These are phyloP conservation scores for Auxenochlorella pyrenoidosa DNA, from an alignment of 139 green algal genomes.

Conservation along the genomic window DNA sequence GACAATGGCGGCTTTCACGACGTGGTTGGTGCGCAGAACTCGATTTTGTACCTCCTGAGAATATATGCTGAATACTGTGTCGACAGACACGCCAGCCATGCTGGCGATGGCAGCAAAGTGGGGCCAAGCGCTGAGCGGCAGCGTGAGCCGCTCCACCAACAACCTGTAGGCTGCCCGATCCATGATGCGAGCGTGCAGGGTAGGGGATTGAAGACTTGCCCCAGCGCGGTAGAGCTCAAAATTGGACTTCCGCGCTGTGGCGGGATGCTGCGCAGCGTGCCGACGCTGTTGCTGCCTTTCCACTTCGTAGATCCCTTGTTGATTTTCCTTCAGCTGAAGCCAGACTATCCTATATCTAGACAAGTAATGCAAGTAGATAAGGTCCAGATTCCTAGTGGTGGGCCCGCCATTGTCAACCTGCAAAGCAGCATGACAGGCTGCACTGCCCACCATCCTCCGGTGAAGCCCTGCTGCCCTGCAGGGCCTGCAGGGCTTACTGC, in stretches of 20 bases:
- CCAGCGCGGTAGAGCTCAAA: background rate
- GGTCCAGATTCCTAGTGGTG: no score
- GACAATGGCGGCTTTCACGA: conserved; percentile 53
- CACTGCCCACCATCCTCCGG: no score
- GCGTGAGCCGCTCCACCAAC: background rate
- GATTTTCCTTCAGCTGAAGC: no score
- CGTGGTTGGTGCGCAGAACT: conserved; percentile 68
- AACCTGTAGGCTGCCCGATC: background rate
- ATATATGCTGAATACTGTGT: conserved; percentile 76
- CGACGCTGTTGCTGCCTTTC: no score
- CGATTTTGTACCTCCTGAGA: conserved; percentile 71
- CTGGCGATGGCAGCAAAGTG: conserved; percentile 33
- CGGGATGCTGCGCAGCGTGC: background rate
- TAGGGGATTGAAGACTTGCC: no score
- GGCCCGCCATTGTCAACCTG: no score
- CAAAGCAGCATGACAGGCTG: no score
- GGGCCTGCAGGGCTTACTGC: no score
- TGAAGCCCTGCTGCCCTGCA: no score
- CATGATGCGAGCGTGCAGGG: background rate
- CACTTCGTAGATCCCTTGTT: no score
- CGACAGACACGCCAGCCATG: conserved; percentile 34
- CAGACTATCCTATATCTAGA: no score
- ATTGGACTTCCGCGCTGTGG: background rate
- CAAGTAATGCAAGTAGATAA: no score
- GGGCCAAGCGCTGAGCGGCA: conserved; percentile 46